Evolutionary conservation across 257 asterid species (phyloP), one percentile per base, ranked within the genome.

Genomic region (Lycium barbarum): DNA sequence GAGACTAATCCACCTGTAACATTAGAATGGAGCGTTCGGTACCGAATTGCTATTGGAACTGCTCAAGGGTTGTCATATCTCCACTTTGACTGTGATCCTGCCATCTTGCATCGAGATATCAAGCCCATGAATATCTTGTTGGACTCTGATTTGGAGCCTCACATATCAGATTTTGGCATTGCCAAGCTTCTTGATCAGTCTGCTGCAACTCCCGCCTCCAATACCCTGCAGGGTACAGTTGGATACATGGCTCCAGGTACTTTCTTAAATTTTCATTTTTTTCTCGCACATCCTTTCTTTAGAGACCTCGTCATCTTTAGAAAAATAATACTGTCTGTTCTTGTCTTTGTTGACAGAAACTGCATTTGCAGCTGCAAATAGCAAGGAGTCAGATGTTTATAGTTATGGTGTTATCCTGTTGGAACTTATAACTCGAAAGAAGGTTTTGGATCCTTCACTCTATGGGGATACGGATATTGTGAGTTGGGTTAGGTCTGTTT

Each of bases 211-310:
- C 14, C 86, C 35, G 83, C 88, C 53, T 91, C 90, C 72, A 87
- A 85, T 61, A 73, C 79, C 36, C 88, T 95, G 79, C 92, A 85
- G 84, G 98, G 98, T 68, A 93, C 97, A 22, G 83, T 91, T 43
- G 97, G 97, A 43, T 95, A 93, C 89, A 92, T 95, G 76, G 98
- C 98, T 85, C 98, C 98, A 91, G 98, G 97, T 95, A 93, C 76
- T 67, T 22, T 84, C 45, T 5, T 55, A 2, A 26, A 26, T 82
- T 12, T 72, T 72, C 49, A 4, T 84, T 35, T 67, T 40, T 35
- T 66, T 26, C 55, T 57, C 36, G 14, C 20, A n/a, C 82, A 45
- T 38, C 35, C 45, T 62, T 49, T 76, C 51, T 40, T 63, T 62
- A 17, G 47, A 76, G 9, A 47, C 38, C 49, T 53, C 9, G 12